These are phyloP conservation scores for Ustilago bromivora DNA, from an alignment of 1,284 basidiomycete genomes.

Conservation along the genomic window DNA sequence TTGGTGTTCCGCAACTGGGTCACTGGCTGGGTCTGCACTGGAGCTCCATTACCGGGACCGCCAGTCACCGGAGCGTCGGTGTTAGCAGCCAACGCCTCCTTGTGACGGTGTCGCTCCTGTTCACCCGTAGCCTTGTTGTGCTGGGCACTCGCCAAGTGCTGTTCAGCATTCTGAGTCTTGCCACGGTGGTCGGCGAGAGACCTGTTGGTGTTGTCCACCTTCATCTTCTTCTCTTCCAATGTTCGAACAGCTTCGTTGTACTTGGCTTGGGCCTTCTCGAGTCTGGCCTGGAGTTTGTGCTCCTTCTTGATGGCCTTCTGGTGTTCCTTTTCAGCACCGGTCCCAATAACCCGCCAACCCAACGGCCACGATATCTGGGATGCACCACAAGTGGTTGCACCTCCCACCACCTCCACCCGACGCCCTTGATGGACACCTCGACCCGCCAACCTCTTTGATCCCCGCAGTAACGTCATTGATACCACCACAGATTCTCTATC, in stretches of 20 bases:
- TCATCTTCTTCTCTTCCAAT: constrained; percentile 50
- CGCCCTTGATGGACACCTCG: too few species aligned
- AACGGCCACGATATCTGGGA: too few species aligned
- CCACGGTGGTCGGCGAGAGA: constrained; percentile 25
- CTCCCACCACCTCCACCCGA: too few species aligned
- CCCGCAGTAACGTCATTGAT: too few species aligned
- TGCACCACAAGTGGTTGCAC: too few species aligned
- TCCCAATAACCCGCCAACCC: too few species aligned
- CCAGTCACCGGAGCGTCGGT: not conserved
- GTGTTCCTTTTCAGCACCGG: constrained; percentile 41
- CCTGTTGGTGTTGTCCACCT: constrained; percentile 33
- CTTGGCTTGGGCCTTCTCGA: constrained; percentile 43
- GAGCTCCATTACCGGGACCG: not conserved
- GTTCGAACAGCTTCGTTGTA: constrained; percentile 37
- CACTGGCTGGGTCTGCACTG: constrained; percentile 10
- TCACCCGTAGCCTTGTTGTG: constrained; percentile 32
- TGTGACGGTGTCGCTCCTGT: constrained; percentile 30
- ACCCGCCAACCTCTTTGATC: too few species aligned
- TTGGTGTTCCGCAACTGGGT: constrained; percentile 9
- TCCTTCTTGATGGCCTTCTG: constrained; percentile 45
- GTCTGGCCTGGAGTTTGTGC: constrained; percentile 43
- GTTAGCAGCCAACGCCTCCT: constrained; percentile 21
- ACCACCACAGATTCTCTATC: too few species aligned
- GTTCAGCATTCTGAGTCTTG: constrained; percentile 28
- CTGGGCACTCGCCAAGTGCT: constrained; percentile 34